Percentiles rank a stretch among this genome's conserved stretches.
phyloP scores from a whole-genome alignment of 352 stramenopile genomes.

The Pythium dissimile region DNA sequence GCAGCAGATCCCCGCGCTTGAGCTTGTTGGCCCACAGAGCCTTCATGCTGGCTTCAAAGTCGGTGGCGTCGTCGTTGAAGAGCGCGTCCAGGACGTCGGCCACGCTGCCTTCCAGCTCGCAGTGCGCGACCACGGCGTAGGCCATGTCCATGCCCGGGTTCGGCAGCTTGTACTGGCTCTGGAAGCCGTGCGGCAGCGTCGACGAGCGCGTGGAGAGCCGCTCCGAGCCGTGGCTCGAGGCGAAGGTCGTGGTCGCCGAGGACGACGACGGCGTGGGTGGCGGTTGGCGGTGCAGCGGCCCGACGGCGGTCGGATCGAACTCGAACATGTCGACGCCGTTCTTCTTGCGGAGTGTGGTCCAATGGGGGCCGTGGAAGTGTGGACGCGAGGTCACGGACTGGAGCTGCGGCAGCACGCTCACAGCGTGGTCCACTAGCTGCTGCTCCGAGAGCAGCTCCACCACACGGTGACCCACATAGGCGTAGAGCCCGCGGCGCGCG shows the following conservation, averaged over 20 bases:
- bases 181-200: slow-evolving; percentile 14
- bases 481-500: slow-evolving; percentile 13
- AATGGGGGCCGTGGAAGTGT: slow-evolving; percentile 28
- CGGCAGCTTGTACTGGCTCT: slow-evolving; percentile 36
- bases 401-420: slow-evolving; percentile 29
- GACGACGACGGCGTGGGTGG: neutral
- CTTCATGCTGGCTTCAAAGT: slow-evolving; percentile 54
- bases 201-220: neutral
- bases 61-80: slow-evolving; percentile 51
- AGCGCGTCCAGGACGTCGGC: slow-evolving; percentile 56
- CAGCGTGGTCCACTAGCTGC: slow-evolving; percentile 25
- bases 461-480: slow-evolving; percentile 22
- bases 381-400: slow-evolving; percentile 15
- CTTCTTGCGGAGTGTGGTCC: slow-evolving; percentile 20
- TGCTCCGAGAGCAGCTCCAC: slow-evolving; percentile 28
- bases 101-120: slow-evolving; percentile 48
- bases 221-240: neutral
- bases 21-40: slow-evolving; percentile 55
- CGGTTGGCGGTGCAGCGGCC: neutral
- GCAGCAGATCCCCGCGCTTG: slow-evolving; percentile 48
- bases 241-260: slow-evolving; percentile 5
- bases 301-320: slow-evolving; percentile 34
- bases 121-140: slow-evolving; percentile 54
- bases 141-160: slow-evolving; percentile 35
- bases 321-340: slow-evolving; percentile 44